These are phyloP conservation scores for Boletellus ananas DNA, from an alignment of 768 basidiomycete species.

Conservation along the genomic window DNA sequence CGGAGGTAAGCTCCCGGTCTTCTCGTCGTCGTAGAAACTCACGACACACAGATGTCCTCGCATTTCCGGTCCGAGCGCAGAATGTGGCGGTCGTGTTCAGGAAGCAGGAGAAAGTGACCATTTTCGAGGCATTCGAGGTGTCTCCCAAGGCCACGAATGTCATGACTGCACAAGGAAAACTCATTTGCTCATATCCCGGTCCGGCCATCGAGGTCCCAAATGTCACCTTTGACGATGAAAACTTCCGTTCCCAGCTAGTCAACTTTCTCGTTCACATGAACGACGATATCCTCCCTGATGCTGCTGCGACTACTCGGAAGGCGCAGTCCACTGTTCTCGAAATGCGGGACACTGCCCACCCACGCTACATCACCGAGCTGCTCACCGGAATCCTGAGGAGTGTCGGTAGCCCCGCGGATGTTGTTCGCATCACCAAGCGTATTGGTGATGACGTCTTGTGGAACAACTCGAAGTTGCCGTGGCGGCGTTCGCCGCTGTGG, in stretches of 20 bases:
- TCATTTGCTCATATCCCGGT: slow-evolving; percentile 45
- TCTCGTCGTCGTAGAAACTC: neutral
- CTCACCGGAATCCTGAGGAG: slow-evolving; percentile 46
- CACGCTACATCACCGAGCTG: slow-evolving; percentile 47
- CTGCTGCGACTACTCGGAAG: slow-evolving; percentile 36
- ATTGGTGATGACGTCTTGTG: slow-evolving; percentile 47
- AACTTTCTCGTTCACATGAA: slow-evolving; percentile 37
- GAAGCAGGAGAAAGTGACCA: slow-evolving; percentile 21
- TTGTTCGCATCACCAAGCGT: slow-evolving; percentile 37
- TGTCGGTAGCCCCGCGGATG: slow-evolving; percentile 29
- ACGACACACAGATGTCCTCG: slow-evolving; percentile 31
- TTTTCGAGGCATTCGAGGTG: slow-evolving; percentile 47
- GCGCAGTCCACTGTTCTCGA: slow-evolving; percentile 36
- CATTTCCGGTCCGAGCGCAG: slow-evolving; percentile 41
- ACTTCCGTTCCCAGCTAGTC: slow-evolving; percentile 35
- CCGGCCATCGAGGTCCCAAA: slow-evolving; percentile 39
- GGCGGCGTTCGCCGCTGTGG: slow-evolving; percentile 52
- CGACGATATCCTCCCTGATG: slow-evolving; percentile 31
- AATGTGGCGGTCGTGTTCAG: slow-evolving; percentile 47
- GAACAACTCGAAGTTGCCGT: slow-evolving; percentile 36
- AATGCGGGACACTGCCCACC: slow-evolving; percentile 38
- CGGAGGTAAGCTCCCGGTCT: slow-evolving; percentile 12
- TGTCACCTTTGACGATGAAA: slow-evolving; percentile 21
- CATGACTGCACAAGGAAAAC: slow-evolving; percentile 39
- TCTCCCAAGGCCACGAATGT: slow-evolving; percentile 35